phyloP scores from a whole-genome alignment of 2,329 filamentous ascomycete genomes.

The Plectosphaerella plurivora region DNA sequence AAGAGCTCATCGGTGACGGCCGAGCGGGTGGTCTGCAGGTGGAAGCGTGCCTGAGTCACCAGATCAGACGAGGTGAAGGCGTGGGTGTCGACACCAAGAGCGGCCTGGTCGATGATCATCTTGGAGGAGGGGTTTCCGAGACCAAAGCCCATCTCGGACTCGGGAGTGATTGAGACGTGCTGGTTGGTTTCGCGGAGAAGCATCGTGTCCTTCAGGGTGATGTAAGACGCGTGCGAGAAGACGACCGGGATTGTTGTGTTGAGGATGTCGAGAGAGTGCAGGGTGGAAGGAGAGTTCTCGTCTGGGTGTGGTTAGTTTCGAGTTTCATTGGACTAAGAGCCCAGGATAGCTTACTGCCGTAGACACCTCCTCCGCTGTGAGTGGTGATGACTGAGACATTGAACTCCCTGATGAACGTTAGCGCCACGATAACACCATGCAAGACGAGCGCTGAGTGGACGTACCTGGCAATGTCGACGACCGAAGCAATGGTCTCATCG shows the following conservation, averaged over 20 bases:
- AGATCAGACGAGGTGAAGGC: slow-evolving; percentile 45
- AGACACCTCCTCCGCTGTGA: slow-evolving; percentile 34
- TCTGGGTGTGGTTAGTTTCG: no score
- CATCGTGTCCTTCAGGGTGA: slow-evolving; percentile 29
- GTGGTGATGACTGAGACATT: slow-evolving; percentile 42
- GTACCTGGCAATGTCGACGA: slow-evolving; percentile 28
- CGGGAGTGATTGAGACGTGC: slow-evolving; percentile 51
- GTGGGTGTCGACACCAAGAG: slow-evolving; percentile 51
- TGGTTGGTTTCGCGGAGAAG: slow-evolving; percentile 44
- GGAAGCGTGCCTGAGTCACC: slow-evolving; percentile 46
- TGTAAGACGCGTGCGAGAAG: slow-evolving; percentile 45
- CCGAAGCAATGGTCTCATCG: slow-evolving; percentile 17
- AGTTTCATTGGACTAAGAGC: not conserved
- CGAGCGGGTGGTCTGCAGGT: slow-evolving; percentile 40
- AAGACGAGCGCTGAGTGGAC: not conserved
- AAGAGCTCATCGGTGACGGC: slow-evolving; percentile 30
- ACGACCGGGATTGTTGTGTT: slow-evolving; percentile 41
- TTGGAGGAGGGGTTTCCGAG: slow-evolving; percentile 38
- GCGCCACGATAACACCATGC: not conserved
- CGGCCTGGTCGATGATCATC: slow-evolving; percentile 41
- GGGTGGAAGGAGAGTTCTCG: not conserved
- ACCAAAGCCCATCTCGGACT: slow-evolving; percentile 54
- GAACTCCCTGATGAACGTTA: slow-evolving; percentile 18
- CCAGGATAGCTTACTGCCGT: slow-evolving; percentile 21
- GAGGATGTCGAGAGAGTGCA: slow-evolving; percentile 30